A percentile compares a stretch with the other conserved stretches of the same genome.
Evolutionary conservation across 108 stramenopile genomes (phyloP).

Genomic region (Pseudonitzschia multiseries): DNA sequence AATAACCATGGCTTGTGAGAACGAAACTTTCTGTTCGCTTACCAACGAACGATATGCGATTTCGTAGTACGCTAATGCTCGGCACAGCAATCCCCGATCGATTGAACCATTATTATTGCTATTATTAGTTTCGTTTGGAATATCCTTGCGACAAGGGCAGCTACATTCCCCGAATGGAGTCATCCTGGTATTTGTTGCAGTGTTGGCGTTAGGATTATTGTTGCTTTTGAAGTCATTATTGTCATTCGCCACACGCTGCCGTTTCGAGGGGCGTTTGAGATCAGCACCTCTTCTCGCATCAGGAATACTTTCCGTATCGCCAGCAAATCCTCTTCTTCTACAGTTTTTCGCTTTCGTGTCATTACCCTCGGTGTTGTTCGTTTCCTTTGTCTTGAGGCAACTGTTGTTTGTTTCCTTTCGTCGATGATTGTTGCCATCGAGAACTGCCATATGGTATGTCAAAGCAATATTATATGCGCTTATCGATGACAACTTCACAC

Average conservation of each 20-base stretch:
- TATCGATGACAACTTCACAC: background rate
- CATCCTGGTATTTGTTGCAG: background rate
- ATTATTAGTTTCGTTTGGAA: background rate
- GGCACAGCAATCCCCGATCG: background rate
- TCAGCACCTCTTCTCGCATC: background rate
- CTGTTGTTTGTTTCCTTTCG: background rate
- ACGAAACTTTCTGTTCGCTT: background rate
- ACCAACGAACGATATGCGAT: background rate
- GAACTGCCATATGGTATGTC: constrained; percentile 1
- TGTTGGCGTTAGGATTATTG: background rate
- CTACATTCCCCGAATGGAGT: background rate
- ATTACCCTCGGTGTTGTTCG: background rate
- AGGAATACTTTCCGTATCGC: background rate
- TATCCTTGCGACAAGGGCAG: background rate
- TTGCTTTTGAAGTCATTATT: background rate
- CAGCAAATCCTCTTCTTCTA: background rate
- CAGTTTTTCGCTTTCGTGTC: background rate
- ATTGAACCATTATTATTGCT: background rate
- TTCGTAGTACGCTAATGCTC: background rate
- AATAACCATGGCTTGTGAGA: constrained; percentile 34
- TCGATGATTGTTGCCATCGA: background rate
- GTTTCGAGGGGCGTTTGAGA: background rate
- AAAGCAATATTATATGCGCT: background rate
- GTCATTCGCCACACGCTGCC: background rate
- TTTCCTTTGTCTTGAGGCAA: background rate